Conservation (phyloP, 192 early-diverging fungal species). For the Allomyces macrogynus region DNA sequence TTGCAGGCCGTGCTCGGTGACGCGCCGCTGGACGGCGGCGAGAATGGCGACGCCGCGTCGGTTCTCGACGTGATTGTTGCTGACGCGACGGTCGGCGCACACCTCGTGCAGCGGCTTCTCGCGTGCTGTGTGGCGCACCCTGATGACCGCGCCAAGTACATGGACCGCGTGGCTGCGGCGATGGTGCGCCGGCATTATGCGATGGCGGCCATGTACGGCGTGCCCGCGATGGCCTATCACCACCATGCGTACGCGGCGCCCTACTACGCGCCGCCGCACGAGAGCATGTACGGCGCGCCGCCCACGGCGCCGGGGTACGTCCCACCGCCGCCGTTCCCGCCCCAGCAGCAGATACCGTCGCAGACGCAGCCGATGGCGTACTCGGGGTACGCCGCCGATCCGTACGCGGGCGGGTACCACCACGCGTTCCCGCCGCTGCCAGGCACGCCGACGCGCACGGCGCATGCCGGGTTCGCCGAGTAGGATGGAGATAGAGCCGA, state of each 20-base stretch:
- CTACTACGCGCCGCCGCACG: background rate
- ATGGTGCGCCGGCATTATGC: background rate
- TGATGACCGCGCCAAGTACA: conserved; percentile 25
- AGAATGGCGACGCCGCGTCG: background rate
- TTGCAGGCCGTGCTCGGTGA: conserved; percentile 38
- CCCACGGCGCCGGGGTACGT: background rate
- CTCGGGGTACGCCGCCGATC: no score
- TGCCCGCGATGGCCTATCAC: no score
- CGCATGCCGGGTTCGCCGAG: no score
- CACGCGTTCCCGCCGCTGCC: no score
- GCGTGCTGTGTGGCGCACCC: conserved; percentile 53
- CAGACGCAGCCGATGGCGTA: no score
- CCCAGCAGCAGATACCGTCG: no score
- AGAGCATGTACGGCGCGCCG: background rate
- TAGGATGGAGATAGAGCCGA: no score
- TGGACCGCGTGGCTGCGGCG: background rate
- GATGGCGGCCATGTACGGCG: background rate
- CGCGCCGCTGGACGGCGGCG: background rate
- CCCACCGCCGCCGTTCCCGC: no score
- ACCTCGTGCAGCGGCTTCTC: conserved; percentile 73
- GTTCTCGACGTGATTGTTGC: conserved; percentile 19
- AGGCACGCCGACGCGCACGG: no score
- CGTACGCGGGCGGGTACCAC: no score
- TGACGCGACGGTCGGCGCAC: conserved; percentile 73
- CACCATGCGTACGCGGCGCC: background rate